Conservation (phyloP, 768 basidiomycete species). For the Brasilioporus rufonigricans region DNA sequence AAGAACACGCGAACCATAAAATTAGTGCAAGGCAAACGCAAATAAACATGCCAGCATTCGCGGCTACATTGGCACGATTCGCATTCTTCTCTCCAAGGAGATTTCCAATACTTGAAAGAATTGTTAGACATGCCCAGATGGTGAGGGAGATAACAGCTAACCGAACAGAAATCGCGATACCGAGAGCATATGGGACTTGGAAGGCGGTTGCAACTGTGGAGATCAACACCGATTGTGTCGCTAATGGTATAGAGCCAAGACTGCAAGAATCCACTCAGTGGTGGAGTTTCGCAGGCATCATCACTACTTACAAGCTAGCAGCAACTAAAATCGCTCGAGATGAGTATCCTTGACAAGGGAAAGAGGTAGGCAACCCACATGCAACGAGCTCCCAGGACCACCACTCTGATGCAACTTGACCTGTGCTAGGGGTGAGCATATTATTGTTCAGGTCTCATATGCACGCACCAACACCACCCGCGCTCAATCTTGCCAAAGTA, state of each 20-base stretch:
- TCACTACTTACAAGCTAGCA: constrained; percentile 45
- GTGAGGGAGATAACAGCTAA: constrained; percentile 29
- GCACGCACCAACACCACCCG: constrained; percentile 70
- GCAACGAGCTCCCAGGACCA: constrained; percentile 94
- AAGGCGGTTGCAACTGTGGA: constrained; percentile 73
- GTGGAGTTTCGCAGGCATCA: background rate
- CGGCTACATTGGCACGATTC: constrained; percentile 65
- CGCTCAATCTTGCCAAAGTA: constrained; percentile 67
- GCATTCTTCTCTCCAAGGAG: constrained; percentile 80
- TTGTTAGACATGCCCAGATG: background rate
- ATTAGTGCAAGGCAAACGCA: constrained; percentile 56
- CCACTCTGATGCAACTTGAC: constrained; percentile 89
- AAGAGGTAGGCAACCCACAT: constrained; percentile 19
- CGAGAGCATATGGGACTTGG: constrained; percentile 80
- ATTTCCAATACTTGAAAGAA: constrained; percentile 70
- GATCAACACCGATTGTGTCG: constrained; percentile 84
- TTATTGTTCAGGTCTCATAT: background rate
- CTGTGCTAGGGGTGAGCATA: constrained; percentile 25
- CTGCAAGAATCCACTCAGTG: constrained; percentile 38
- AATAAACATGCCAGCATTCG: constrained; percentile 64
- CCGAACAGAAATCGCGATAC: constrained; percentile 84
- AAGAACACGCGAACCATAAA: constrained; percentile 46
- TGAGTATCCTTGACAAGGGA: background rate
- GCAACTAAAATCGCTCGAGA: constrained; percentile 37
- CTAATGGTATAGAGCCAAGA: constrained; percentile 77